Conservation (phyloP, 1,139 yeast genomes). For the Debaryomycetaceae sp. region DNA sequence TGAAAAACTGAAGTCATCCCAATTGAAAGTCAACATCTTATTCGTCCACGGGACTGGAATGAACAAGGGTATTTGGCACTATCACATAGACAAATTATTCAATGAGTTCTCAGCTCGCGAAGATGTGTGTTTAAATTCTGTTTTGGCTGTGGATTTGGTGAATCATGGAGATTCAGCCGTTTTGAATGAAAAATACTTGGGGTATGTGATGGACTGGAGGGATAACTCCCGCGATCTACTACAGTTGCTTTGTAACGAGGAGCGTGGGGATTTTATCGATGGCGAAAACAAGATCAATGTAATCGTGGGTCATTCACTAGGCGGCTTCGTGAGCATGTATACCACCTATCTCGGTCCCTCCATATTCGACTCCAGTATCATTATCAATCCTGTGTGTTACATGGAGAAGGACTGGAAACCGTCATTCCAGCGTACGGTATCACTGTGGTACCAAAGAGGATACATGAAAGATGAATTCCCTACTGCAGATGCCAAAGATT, state of each 20-base stretch:
- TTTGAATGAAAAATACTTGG: constrained; percentile 44
- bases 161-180: constrained; percentile 58
- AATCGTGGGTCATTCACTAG: constrained; percentile 61
- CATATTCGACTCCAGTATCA: constrained; percentile 45
- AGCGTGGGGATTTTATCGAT: constrained; percentile 24
- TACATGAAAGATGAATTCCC: constrained; percentile 6
- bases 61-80: constrained; percentile 56
- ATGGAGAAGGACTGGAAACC: constrained; percentile 5
- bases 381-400: constrained; percentile 55
- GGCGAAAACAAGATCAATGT: constrained; percentile 29
- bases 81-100: constrained; percentile 41
- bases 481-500: constrained; percentile 10
- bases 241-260: constrained; percentile 35
- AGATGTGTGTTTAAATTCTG: constrained; percentile 14
- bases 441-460: constrained; percentile 6
- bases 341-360: constrained; percentile 44
- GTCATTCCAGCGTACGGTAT: constrained; percentile 6
- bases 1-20: constrained; percentile 2
- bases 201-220: constrained; percentile 48
- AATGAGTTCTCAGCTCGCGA: constrained; percentile 13
- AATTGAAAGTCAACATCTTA: constrained; percentile 21
- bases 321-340: constrained; percentile 49
- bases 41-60: constrained; percentile 62
- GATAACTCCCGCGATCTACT: constrained; percentile 55
- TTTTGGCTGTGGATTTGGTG: constrained; percentile 48